phyloP scores from a whole-genome alignment of 192 early-diverging fungal genomes.

The Coemansia aciculifera region DNA sequence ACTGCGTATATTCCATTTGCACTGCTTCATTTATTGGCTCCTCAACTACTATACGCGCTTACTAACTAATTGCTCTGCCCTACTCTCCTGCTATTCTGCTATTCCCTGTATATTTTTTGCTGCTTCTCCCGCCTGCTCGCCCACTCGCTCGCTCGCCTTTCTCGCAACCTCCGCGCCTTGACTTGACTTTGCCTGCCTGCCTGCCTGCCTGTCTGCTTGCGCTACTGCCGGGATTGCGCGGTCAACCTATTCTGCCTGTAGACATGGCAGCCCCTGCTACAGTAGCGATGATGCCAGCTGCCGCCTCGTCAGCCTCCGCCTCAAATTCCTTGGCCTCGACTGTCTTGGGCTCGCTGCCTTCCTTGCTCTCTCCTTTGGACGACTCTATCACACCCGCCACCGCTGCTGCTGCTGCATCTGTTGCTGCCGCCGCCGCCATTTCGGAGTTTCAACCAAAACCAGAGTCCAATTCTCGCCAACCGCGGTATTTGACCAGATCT shows the following conservation, averaged over 20 bases:
- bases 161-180: neutral
- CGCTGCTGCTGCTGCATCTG: slow-evolving; percentile 21
- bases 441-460: slow-evolving; percentile 2
- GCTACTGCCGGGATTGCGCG: slow-evolving; percentile 1
- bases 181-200: neutral
- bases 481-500: slow-evolving; percentile 54
- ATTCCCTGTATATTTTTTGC: neutral
- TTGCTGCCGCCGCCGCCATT: slow-evolving; percentile 5
- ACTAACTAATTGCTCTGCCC: slow-evolving; percentile 11
- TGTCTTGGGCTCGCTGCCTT: neutral
- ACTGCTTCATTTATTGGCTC: slow-evolving; percentile 2
- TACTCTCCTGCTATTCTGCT: slow-evolving; percentile 3
- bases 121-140: neutral
- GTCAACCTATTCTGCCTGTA: slow-evolving; percentile 4
- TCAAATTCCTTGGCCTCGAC: slow-evolving; percentile 15
- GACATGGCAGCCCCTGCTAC: slow-evolving; percentile 15
- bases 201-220: neutral
- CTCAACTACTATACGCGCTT: neutral
- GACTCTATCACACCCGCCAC: slow-evolving; percentile 3
- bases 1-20: slow-evolving; percentile 9
- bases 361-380: neutral
- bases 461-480: slow-evolving; percentile 17
- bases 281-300: slow-evolving; percentile 18
- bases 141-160: neutral
- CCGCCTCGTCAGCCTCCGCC: slow-evolving; percentile 29